Conservation (phyloP, 2,329 filamentous ascomycete genomes). For the Ophiostoma perfectum region DNA sequence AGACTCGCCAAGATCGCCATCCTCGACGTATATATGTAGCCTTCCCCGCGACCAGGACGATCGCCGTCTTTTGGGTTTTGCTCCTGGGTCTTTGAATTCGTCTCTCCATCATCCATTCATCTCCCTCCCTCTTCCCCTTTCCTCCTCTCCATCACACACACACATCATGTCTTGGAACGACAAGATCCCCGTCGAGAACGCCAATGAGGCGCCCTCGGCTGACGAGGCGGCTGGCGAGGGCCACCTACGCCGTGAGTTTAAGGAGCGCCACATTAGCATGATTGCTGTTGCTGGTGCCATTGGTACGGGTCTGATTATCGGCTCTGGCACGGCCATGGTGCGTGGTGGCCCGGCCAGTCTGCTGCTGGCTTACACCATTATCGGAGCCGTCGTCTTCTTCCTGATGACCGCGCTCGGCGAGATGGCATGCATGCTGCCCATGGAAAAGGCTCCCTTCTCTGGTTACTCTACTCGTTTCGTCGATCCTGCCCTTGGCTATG, state of each 20-base stretch:
- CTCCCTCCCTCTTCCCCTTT: no score
- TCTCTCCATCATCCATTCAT: background rate
- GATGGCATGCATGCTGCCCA: slow-evolving; percentile 58
- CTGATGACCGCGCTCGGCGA: slow-evolving; percentile 50
- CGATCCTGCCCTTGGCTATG: slow-evolving; percentile 58
- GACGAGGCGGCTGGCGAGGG: slow-evolving; percentile 25
- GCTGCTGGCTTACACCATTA: slow-evolving; percentile 51
- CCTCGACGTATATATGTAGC: background rate
- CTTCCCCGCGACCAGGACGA: background rate
- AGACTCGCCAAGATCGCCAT: background rate
- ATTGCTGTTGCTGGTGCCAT: slow-evolving; percentile 45
- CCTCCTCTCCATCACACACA: background rate
- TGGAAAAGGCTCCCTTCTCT: slow-evolving; percentile 13
- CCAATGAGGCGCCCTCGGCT: background rate
- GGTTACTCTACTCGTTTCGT: slow-evolving; percentile 57
- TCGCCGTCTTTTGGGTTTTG: background rate
- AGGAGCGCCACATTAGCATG: slow-evolving; percentile 47
- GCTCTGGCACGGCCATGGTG: slow-evolving; percentile 51
- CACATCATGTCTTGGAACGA: background rate
- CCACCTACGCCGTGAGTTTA: slow-evolving; percentile 31
- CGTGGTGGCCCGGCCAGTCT: slow-evolving; percentile 45
- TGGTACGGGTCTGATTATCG: slow-evolving; percentile 44
- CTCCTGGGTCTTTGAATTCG: background rate
- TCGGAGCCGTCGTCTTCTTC: slow-evolving; percentile 38
- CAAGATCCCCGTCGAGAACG: background rate